Base-by-base conservation (phyloP, 2,329 filamentous ascomycete genomes). In the Fusarium denticulatum region DNA sequence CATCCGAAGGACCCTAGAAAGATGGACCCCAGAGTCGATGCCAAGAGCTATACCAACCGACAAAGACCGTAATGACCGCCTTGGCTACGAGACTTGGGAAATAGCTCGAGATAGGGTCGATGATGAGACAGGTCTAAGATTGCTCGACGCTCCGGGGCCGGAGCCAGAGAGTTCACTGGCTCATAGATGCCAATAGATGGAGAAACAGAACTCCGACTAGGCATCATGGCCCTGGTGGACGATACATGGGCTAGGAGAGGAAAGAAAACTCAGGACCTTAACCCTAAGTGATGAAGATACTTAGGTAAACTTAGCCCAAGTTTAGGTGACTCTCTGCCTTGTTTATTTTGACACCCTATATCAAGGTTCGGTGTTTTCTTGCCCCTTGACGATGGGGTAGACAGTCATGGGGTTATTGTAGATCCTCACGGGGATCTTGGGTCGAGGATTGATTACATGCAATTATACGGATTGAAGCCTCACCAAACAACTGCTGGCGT, bases 401-500 rank as follows among this genome's bases (percentile, higher is more conserved):
- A 58, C 12, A 42, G 71, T 55, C 67, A 74, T 46, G 70, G 61
- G 58, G 36, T 56, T 67, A 50, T 46, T 50, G 57, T 37, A 57
- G 60, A 73, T 64, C 69, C 47, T 16, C 56, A 22, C 49, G 45
- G 55, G 67, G 67, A 67, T 62, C 45, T 57, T 60, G 45, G 66
- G 37, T 59, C 42, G 47, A 56, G 34, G 14, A 50, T 55, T 69
- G 36, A 50, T 69, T 50, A 50, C 37, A 20, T 55, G 43, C 42
- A 55, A 67, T 62, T 34, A 55, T 26, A 69, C 39, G 43, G 45
- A 45, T n/a, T 43, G 62, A 52, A 71, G 52, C 43, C 65, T 58
- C 46, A 53, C 58, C 55, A 42, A 52, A 28, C 22, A 37, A 42
- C 18, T 64, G 12, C 45, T 50, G 47, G 39, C 28, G 20, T 24